Conservation (phyloP, 257 asterid genomes). For the Fraxinus americana region DNA sequence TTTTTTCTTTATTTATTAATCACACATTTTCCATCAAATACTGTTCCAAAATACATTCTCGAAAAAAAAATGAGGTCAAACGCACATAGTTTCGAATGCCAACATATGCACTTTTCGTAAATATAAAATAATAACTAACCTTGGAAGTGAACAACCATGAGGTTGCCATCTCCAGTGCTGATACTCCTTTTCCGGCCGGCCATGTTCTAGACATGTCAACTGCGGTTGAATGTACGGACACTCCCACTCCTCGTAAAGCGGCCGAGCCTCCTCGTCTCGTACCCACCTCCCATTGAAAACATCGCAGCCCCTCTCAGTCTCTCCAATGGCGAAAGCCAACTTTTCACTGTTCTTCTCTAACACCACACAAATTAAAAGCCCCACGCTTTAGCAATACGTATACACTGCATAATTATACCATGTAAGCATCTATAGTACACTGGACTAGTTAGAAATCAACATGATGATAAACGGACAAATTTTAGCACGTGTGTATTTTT, state of each 20-base stretch:
- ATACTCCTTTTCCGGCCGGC: conserved; percentile 84
- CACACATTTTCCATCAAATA: no score
- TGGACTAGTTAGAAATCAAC: neutral
- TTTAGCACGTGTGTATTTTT: no score
- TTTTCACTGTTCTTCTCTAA: conserved; percentile 71
- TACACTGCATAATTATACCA: neutral
- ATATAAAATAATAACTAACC: conserved; percentile 38
- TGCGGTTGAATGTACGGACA: conserved; percentile 97
- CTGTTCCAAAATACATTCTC: no score
- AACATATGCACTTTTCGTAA: neutral
- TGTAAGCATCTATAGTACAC: neutral
- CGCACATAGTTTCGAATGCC: no score
- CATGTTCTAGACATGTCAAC: conserved; percentile 82
- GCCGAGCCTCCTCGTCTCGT: conserved; percentile 60
- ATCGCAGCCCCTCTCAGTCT: conserved; percentile 59
- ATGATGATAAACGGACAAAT: neutral
- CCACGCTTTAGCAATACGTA: neutral
- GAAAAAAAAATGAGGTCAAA: no score
- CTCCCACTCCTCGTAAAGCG: conserved; percentile 76
- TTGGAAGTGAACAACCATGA: conserved; percentile 73
- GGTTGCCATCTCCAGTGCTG: conserved; percentile 97
- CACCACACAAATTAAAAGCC: conserved; percentile 27
- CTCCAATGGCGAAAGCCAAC: conserved; percentile 67
- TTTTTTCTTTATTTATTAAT: no score
- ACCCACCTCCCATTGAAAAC: conserved; percentile 84